Evolutionary conservation across 1,284 basidiomycete species (phyloP).

Genomic region (Puccinia polysora): DNA sequence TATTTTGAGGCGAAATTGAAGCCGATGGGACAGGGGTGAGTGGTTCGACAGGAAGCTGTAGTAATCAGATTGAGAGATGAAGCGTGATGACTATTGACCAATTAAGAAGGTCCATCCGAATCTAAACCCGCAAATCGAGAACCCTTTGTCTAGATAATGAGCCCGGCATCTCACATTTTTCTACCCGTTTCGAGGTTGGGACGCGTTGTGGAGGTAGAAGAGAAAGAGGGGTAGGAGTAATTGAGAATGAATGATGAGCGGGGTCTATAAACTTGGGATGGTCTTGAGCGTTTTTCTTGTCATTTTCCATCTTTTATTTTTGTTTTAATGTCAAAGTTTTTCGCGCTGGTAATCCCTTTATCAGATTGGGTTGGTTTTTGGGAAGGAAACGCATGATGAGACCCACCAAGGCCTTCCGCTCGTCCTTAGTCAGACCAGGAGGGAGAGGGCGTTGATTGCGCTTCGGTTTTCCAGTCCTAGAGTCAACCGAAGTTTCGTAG

Average conservation of each 20-base stretch:
- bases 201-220: too few species aligned
- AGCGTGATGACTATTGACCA: neutral
- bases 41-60: too few species aligned
- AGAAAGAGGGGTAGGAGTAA: neutral
- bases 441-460: constrained; percentile 51
- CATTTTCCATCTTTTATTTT: too few species aligned
- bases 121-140: constrained; percentile 51
- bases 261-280: too few species aligned
- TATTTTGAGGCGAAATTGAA: constrained; percentile 45
- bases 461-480: constrained; percentile 50
- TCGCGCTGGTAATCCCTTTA: neutral
- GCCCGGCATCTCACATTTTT: constrained; percentile 33
- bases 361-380: neutral
- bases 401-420: constrained; percentile 47
- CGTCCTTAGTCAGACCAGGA: constrained; percentile 51
- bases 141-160: constrained; percentile 38
- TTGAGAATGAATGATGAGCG: too few species aligned
- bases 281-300: too few species aligned
- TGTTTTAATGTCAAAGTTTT: too few species aligned
- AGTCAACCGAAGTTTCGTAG: constrained; percentile 50
- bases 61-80: neutral
- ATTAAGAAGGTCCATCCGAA: constrained; percentile 51
- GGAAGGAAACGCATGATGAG: neutral
- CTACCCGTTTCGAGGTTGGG: too few species aligned
- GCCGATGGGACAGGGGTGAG: too few species aligned